Evolutionary conservation across 371 early-diverging fungal species (phyloP).

Genomic region (Mucor velutinosus): DNA sequence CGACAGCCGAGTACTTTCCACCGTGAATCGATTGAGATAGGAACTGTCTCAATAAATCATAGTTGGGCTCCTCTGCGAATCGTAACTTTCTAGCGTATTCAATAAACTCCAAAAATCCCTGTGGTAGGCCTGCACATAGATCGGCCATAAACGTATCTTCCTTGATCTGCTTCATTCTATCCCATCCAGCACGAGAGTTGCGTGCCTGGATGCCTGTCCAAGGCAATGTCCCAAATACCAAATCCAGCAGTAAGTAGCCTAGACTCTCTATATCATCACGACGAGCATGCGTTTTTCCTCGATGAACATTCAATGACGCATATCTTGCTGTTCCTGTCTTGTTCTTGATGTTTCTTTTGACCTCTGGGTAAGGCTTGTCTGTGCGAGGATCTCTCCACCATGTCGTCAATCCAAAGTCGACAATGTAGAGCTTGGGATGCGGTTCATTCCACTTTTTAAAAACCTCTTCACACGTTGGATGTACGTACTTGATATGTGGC

Average conservation of each 20-base stretch:
- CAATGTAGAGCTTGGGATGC: constrained; percentile 40
- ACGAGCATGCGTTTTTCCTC: constrained; percentile 57
- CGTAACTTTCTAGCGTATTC: constrained; percentile 78
- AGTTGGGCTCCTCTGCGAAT: constrained; percentile 93
- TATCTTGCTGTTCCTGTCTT: constrained; percentile 71
- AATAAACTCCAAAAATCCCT: constrained; percentile 60
- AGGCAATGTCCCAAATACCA: constrained; percentile 58
- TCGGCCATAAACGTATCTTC: constrained; percentile 54
- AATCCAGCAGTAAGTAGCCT: constrained; percentile 62
- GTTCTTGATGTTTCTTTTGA: constrained; percentile 41
- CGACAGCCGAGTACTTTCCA: constrained; percentile 28
- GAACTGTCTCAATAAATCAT: constrained; percentile 60
- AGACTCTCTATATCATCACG: constrained; percentile 67
- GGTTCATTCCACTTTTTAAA: constrained; percentile 27
- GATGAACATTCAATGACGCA: constrained; percentile 63
- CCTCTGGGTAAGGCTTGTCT: constrained; percentile 49
- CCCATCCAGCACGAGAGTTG: constrained; percentile 63
- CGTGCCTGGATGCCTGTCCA: constrained; percentile 67
- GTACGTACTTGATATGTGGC: constrained; percentile 19
- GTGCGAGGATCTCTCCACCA: constrained; percentile 51
- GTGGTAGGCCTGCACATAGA: constrained; percentile 59
- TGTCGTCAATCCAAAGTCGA: constrained; percentile 61
- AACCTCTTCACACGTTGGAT: constrained; percentile 29
- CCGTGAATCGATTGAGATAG: constrained; percentile 39
- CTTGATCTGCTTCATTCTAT: constrained; percentile 61